Conservation (phyloP, 176 grass and related monocot species). For the Phoenix dactylifera region DNA sequence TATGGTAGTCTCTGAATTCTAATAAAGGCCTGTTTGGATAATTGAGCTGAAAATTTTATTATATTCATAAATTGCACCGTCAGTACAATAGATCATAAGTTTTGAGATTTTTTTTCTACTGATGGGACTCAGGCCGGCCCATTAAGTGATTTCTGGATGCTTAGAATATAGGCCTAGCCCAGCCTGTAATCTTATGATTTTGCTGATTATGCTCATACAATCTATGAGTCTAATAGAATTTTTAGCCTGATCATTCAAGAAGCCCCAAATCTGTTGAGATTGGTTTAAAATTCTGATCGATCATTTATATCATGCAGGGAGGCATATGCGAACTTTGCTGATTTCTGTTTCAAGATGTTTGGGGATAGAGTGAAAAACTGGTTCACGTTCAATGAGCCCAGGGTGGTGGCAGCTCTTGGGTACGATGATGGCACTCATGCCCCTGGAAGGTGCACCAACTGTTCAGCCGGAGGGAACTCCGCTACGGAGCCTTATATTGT, state of each 20-base stretch:
- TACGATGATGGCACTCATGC: slow-evolving; percentile 45
- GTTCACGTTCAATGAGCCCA: slow-evolving; percentile 50
- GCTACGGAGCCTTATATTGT: slow-evolving; percentile 49
- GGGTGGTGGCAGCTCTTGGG: slow-evolving; percentile 39
- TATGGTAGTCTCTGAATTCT: not conserved
- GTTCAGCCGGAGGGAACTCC: slow-evolving; percentile 36
- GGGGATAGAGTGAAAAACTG: slow-evolving; percentile 51
- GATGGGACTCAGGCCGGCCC: no score
- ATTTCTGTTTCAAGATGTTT: slow-evolving; percentile 40
- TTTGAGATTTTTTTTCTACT: no score
- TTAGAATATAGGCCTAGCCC: no score
- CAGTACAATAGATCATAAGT: no score
- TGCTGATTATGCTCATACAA: no score
- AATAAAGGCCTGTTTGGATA: not conserved
- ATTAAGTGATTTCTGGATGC: no score
- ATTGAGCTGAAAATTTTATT: no score
- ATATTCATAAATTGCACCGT: no score
- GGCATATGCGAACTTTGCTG: slow-evolving; percentile 29
- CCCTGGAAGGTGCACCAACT: slow-evolving; percentile 35
- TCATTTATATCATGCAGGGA: slow-evolving; percentile 16
- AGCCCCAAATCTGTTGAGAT: not conserved
- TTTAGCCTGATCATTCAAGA: no score
- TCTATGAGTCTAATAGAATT: no score
- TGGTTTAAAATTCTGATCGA: not conserved
- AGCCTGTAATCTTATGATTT: no score